A percentile compares a stretch with the other conserved stretches of the same genome.
Evolutionary conservation across 441 rosid species (phyloP).

Genomic region (Oxalis stricta): DNA sequence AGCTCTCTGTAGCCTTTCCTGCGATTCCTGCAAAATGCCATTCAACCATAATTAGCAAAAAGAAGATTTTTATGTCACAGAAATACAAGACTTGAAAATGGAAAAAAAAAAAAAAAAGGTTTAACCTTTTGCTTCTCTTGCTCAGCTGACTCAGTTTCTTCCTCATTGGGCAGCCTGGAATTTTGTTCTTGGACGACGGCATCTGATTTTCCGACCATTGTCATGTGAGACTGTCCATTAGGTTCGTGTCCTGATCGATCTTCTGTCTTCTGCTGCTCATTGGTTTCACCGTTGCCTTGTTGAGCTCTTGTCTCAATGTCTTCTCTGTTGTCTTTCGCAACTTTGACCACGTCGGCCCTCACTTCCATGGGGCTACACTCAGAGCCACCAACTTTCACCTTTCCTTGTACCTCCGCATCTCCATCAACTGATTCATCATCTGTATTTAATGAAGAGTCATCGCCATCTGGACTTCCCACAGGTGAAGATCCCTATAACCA

Average conservation of each 20-base stretch:
- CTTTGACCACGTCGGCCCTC: conserved; percentile 18
- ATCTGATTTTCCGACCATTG: conserved; percentile 20
- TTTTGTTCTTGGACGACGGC: conserved; percentile 17
- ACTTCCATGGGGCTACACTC: conserved; percentile 27
- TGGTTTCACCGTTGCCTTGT: conserved; percentile 21
- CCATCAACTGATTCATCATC: conserved; percentile 57
- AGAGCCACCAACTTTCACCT: conserved; percentile 23
- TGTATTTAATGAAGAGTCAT: conserved; percentile 54
- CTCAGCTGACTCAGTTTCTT: conserved; percentile 26
- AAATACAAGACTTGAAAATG: too few relatives aligned
- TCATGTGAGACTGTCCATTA: conserved; percentile 27
- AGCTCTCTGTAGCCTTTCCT: conserved; percentile 32
- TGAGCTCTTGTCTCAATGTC: conserved; percentile 26
- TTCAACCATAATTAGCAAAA: background rate
- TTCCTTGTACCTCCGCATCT: conserved; percentile 44
- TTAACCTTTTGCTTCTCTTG: conserved; percentile 41
- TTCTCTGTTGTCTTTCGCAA: conserved; percentile 12
- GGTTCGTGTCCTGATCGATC: conserved; percentile 28
- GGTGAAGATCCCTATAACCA: conserved; percentile 50
- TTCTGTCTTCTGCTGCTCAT: conserved; percentile 23
- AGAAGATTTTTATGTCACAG: background rate
- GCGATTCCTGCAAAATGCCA: conserved; percentile 33
- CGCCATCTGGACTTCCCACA: conserved; percentile 51
- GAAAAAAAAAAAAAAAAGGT: background rate
- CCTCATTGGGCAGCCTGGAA: conserved; percentile 27